Base-by-base conservation (phyloP, 495 filamentous ascomycete genomes). In the Lasiosphaeria miniovina region DNA sequence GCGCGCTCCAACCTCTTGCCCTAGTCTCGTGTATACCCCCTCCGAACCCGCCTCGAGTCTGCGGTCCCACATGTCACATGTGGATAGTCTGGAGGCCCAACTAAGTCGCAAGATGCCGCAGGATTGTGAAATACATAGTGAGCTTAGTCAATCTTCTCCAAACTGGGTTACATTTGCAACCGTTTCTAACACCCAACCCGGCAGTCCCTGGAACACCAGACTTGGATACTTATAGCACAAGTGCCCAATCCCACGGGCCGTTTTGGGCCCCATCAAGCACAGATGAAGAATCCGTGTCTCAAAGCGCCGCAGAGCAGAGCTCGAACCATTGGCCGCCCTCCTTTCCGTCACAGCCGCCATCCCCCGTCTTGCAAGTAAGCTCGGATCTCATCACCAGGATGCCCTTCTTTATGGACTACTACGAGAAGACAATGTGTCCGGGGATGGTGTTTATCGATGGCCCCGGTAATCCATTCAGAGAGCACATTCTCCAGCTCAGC, bases 401-500 rank as follows among this genome's bases (percentile, higher is more conserved):
- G 70, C 77, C 78, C 4, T 86, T 83, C 71, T 84, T 86, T 68
- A 82, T 90, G 71, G 83, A 89, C 62, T 89, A 89, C 68, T 91
- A 94, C 72, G 86, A 93, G 57, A 93, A 92, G 67, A 87, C 89
- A 62, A 91, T 98, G 72, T 94, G 93, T 61, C 89, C 90, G 0
- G 88, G 90, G 61, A 88, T 96, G 65, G 91, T 97, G 14, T 88
- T 91, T 50, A 94, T 96, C 73, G 93, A 98, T 67, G 86, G 86
- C 8, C 88, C 90, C 9, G 84, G 73, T 57, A 87, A 97, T 67
- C 93, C 93, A 1, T 98, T 92, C 69, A 81, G 93, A 55, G 86
- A 87, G 54, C 88, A 95, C 61, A 86, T 98, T 48, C 80, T 96
- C 38, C 87, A 84, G 24, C 80, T 97, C 43, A 90, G 91, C 15